Evolutionary conservation across 495 filamentous ascomycete genomes (phyloP), one percentile per base, ranked within the genome.

Genomic region (Lophiostoma macrostomum): DNA sequence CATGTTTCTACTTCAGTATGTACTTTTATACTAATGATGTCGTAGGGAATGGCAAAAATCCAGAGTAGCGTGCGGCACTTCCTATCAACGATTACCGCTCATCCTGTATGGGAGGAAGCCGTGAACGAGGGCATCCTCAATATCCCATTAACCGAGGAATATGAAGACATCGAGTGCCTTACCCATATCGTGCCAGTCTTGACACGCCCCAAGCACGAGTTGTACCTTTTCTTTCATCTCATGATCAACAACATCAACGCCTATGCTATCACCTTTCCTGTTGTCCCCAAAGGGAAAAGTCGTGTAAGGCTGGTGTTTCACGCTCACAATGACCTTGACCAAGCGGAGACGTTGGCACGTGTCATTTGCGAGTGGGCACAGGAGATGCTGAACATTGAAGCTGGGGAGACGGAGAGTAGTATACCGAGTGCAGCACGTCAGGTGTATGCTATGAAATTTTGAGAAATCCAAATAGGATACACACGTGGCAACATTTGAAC

Each of bases 251-350:
- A 22, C 8, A 22, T 42, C 16, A 23, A 22, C 22, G 39, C 8
- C 10, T 22, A 5, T 10, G 5, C 76, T 5, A 76, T 80, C 51
- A 74, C 75, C 69, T 64, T 72, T 34, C 76, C 77, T 0, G 72
- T 73, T 0, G 70, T 80, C 2, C 75, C 76, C 0, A 68, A 67
- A 13, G 75, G 75, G 4, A 67, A 67, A 53, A 71, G 74, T 34
- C 69, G 76, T 1, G 71, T 80, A n/a, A 63, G 76, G 5, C 67
- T 80, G 1, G 75, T 75, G 51, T 58, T 78, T 49, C 76, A 80
- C 64, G 69, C 75, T 0, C 69, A 65, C 1, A 78, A 80, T 54
- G 75, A 76, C 5, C 60, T 71, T 27, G 63, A 66, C 19, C 67
- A 79, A 37, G 68, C 77, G n/a, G 73, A 79, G 30, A 61, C 56